These are phyloP conservation scores for Gynandropsis gynandra DNA, from an alignment of 345 rosid genomes.

Conservation along the genomic window DNA sequence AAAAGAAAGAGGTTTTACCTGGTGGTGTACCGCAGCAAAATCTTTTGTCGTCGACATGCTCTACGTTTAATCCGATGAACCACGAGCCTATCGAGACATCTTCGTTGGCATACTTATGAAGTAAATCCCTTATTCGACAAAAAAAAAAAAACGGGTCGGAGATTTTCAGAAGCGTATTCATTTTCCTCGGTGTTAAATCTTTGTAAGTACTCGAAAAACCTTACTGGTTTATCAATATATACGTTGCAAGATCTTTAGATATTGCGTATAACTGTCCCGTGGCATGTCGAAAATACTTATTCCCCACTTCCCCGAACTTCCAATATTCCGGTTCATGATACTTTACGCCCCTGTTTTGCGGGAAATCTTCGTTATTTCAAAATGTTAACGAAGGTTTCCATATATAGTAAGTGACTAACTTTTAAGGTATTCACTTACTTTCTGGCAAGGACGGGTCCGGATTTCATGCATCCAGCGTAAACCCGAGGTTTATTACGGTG, in stretches of 20 bases:
- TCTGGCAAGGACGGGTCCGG: conserved; percentile 62
- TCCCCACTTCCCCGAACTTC: conserved; percentile 61
- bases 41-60: conserved; percentile 41
- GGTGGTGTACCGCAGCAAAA: conserved; percentile 64
- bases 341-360: conserved; percentile 48
- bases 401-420: no score
- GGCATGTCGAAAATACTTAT: conserved; percentile 67
- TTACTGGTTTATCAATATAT: conserved; percentile 53
- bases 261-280: conserved; percentile 67
- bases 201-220: conserved; percentile 11
- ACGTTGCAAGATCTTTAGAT: conserved; percentile 56
- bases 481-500: conserved; percentile 42
- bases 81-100: conserved; percentile 44
- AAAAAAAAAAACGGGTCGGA: background rate
- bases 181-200: background rate
- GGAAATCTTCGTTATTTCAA: background rate
- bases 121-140: conserved; percentile 35
- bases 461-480: conserved; percentile 77
- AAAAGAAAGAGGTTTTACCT: no score
- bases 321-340: conserved; percentile 72
- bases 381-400: no score
- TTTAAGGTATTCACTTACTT: no score
- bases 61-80: conserved; percentile 41
- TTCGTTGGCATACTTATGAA: conserved; percentile 45
- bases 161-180: background rate